A percentile compares a stretch with the other conserved stretches of the same genome.
Conservation (phyloP, 208 protist genomes). For the Wallacemonas collosoma region DNA sequence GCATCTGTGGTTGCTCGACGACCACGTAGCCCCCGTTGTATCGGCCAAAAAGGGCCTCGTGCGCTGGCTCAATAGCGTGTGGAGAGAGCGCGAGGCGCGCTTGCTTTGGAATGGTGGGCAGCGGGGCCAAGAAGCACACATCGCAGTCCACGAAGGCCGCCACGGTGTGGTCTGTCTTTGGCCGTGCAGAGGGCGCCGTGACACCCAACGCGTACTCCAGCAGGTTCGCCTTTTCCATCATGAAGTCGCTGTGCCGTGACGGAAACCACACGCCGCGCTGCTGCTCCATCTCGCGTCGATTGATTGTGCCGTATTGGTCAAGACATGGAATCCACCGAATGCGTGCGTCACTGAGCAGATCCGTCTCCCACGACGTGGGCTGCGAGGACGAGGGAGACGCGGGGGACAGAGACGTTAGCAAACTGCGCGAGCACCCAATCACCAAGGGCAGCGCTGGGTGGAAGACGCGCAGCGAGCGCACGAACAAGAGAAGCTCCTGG, state of each 20-base stretch:
- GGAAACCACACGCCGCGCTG: conserved; percentile 69
- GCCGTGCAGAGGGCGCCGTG: background rate
- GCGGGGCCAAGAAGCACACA: conserved; percentile 50
- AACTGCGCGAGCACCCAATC: conserved; percentile 54
- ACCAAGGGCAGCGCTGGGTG: conserved; percentile 58
- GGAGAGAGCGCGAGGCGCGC: conserved; percentile 61
- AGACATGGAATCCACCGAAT: conserved; percentile 72
- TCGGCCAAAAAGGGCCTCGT: conserved; percentile 68
- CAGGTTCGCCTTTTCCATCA: conserved; percentile 88
- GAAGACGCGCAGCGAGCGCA: conserved; percentile 53
- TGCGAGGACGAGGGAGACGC: background rate
- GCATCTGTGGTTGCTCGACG: conserved; percentile 30
- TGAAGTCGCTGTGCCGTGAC: conserved; percentile 77
- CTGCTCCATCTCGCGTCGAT: conserved; percentile 67
- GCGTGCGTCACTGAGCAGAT: conserved; percentile 27
- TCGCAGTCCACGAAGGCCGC: conserved; percentile 82
- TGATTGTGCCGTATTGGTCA: conserved; percentile 61
- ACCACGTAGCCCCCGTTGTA: conserved; percentile 82
- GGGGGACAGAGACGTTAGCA: conserved; percentile 23
- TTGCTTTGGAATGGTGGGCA: conserved; percentile 38
- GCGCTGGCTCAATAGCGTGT: conserved; percentile 43
- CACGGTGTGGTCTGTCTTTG: background rate
- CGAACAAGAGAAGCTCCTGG: conserved; percentile 73
- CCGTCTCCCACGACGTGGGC: background rate
- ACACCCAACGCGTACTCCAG: conserved; percentile 65